phyloP scores from a whole-genome alignment of 2,329 filamentous ascomycete species.

The Pseudocercospora musae region DNA sequence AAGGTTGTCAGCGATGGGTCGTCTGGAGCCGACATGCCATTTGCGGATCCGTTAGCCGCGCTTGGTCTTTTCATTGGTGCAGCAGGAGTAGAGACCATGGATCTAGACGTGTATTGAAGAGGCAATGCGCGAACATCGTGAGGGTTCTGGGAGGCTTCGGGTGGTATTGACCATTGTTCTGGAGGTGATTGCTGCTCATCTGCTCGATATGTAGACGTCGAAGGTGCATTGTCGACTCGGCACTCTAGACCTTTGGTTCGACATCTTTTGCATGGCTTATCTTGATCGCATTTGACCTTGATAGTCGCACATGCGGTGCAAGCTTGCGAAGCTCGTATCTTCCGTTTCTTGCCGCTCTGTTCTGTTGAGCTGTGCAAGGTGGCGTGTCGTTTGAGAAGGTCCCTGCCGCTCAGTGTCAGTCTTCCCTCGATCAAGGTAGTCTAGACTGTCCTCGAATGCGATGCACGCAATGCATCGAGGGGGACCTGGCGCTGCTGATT shows the following conservation, averaged over 20 bases:
- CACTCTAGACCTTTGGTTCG: constrained; percentile 20
- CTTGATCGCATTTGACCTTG: constrained; percentile 25
- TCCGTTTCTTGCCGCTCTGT: constrained; percentile 23
- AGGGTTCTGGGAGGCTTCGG: constrained; percentile 1
- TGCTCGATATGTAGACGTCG: background rate
- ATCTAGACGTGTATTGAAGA: background rate
- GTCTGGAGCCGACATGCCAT: constrained; percentile 1
- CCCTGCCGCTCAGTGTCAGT: constrained; percentile 4
- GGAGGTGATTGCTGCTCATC: constrained; percentile 4
- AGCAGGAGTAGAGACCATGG: background rate
- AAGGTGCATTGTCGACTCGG: constrained; percentile 14
- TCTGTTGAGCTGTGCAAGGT: constrained; percentile 20
- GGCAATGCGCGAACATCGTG: background rate
- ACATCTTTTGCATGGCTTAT: constrained; percentile 24
- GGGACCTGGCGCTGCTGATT: background rate
- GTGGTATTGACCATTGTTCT: constrained; percentile 9
- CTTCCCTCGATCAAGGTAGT: background rate
- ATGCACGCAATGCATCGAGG: background rate
- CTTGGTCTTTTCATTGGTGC: background rate
- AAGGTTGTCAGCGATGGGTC: constrained; percentile 20
- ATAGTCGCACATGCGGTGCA: constrained; percentile 22
- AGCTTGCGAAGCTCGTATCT: constrained; percentile 22
- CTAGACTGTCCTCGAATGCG: background rate
- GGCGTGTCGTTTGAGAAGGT: constrained; percentile 22
- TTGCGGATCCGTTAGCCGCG: background rate